Percentiles rank a stretch among this genome's conserved stretches.
Conservation (phyloP, 2,329 filamentous ascomycete genomes). For the Teratosphaeria epicoccoides region DNA sequence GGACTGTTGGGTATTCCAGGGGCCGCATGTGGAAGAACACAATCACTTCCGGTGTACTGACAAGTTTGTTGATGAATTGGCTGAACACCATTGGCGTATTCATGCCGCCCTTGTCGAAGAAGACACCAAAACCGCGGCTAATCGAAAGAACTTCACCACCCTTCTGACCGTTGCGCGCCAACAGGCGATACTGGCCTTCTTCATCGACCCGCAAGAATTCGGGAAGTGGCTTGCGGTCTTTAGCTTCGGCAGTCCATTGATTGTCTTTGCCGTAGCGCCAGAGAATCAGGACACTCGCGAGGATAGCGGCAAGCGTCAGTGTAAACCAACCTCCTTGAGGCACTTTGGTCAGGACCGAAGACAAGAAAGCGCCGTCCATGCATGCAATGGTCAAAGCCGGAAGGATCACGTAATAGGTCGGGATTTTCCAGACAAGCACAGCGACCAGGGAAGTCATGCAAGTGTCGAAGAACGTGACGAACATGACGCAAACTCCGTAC, state of each 20-base stretch:
- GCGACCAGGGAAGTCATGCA: slow-evolving; percentile 63
- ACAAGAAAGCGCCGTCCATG: slow-evolving; percentile 60
- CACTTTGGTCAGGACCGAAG: slow-evolving; percentile 60
- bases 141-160: slow-evolving; percentile 33
- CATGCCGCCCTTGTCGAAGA: slow-evolving; percentile 66
- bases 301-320: slow-evolving; percentile 50
- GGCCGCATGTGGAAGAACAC: slow-evolving; percentile 66
- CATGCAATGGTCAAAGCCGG: slow-evolving; percentile 54
- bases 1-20: slow-evolving; percentile 45
- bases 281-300: slow-evolving; percentile 57
- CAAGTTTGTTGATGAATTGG: slow-evolving; percentile 63
- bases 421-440: slow-evolving; percentile 60
- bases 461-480: slow-evolving; percentile 69
- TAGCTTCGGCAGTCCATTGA: slow-evolving; percentile 61
- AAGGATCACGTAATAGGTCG: slow-evolving; percentile 48
- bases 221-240: slow-evolving; percentile 46
- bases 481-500: slow-evolving; percentile 61
- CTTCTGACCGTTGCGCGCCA: slow-evolving; percentile 3
- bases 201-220: slow-evolving; percentile 31
- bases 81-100: slow-evolving; percentile 57
- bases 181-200: slow-evolving; percentile 18
- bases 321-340: slow-evolving; percentile 73
- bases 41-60: slow-evolving; percentile 54
- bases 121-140: slow-evolving; percentile 52
- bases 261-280: slow-evolving; percentile 73